Base-by-base conservation (phyloP, 768 basidiomycete genomes). In the Pleurotus salmoneostramineus region DNA sequence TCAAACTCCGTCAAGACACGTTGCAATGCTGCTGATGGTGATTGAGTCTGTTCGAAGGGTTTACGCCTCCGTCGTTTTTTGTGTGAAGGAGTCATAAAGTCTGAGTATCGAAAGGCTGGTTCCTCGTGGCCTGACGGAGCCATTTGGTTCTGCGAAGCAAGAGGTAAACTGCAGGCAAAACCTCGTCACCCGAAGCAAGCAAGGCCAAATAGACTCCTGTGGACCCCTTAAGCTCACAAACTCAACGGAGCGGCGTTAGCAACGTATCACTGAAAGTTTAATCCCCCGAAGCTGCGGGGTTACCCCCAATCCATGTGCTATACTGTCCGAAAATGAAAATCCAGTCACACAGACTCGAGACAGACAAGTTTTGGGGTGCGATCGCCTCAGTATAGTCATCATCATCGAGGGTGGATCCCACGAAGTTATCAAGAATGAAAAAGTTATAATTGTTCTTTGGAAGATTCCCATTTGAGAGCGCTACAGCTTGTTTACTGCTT, bases 11-110 rank as follows among this genome's bases (percentile, higher is more conserved):
- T 74, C 61, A 69, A 69, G 47, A 76, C 69, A 56, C 74, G 72
- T 50, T 77, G 67, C 56, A 87, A 59, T 58, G 74, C 68, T 61
- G 71, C 71, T 17, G 65, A 60, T 21, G 75, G 73, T 21, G 79
- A 64, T 17, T 71, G 62, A 5, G 65, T 71, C 42, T 75, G 66
- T 48, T 62, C 62, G 42, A 62, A 60, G 31, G 47, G 37, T 66
- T 71, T 77, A 59, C 73, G 73, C 64, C 70, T 80, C 63, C 52
- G 14, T 42, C 80, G 78, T 64, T 80, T 86, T 70, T 78, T 85
- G 65, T 80, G 78, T 27, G 77, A 66, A 59, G 71, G 73, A 60
- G 71, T 78, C 21, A 60, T 49, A 68, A 87, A 87, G 8, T 81
- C 75, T 56, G 78, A 69, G 65, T 81, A 81, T 58, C 77, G 76